These are phyloP conservation scores for Epichloe glyceriae DNA, from an alignment of 2,329 filamentous ascomycete species.

Conservation along the genomic window DNA sequence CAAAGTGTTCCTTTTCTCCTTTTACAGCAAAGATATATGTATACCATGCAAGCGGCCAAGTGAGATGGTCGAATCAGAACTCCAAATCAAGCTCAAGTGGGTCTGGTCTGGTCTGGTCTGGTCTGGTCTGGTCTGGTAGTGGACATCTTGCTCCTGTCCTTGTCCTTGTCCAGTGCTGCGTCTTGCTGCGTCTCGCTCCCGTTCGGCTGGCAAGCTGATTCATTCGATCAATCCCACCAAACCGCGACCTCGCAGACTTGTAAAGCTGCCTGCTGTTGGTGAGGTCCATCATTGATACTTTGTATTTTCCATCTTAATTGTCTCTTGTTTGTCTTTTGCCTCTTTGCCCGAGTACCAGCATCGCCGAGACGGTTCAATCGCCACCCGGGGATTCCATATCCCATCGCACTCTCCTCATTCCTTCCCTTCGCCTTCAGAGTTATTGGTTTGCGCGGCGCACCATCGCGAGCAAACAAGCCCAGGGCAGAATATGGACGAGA, in stretches of 20 bases:
- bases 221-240: neutral
- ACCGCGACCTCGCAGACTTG: neutral
- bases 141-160: too few species aligned
- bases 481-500: conserved; percentile 24
- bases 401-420: neutral
- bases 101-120: too few species aligned
- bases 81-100: too few species aligned
- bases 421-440: neutral
- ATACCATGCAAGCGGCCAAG: too few species aligned
- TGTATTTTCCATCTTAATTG: neutral
- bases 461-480: neutral
- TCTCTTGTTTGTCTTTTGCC: neutral
- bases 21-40: too few species aligned
- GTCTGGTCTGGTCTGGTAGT: too few species aligned
- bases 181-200: too few species aligned
- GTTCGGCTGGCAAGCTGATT: neutral
- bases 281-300: neutral
- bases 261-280: neutral
- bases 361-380: neutral
- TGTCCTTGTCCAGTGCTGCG: too few species aligned
- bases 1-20: too few species aligned
- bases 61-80: too few species aligned
- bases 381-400: neutral
- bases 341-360: neutral
- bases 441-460: conserved; percentile 1